phyloP scores from a whole-genome alignment of 1,284 basidiomycete genomes.

The Tylopilus sp. region DNA sequence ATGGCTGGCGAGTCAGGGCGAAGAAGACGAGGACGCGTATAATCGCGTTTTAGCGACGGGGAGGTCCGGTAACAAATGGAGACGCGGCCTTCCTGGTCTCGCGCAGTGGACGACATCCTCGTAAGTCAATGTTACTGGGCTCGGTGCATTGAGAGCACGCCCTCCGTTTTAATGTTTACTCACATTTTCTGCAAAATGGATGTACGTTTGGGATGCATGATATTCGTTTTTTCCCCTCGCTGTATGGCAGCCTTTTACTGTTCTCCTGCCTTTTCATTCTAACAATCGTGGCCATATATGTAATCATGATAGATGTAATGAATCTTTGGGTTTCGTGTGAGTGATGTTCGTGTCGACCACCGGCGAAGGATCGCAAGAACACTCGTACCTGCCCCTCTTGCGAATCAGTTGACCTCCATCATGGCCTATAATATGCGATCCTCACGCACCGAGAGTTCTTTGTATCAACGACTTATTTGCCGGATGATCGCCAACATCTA shows the following conservation, averaged over 20 bases:
- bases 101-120: conserved; percentile 29
- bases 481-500: too few relatives aligned
- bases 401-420: too few relatives aligned
- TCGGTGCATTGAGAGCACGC: conserved; percentile 1
- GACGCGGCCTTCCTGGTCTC: conserved; percentile 26
- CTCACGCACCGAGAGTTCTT: too few relatives aligned
- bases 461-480: too few relatives aligned
- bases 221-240: not conserved
- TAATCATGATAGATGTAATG: conserved; percentile 27
- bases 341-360: not conserved
- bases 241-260: conserved; percentile 4
- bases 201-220: conserved; percentile 15
- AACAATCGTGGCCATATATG: conserved; percentile 18
- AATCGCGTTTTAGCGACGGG: conserved; percentile 8
- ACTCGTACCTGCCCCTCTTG: too few relatives aligned
- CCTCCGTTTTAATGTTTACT: conserved; percentile 4
- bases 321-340: conserved; percentile 11
- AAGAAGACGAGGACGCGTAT: conserved; percentile 27
- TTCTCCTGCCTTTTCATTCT: not conserved
- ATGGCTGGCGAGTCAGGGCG: conserved; percentile 21
- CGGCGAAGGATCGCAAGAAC: not conserved
- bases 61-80: conserved; percentile 20
- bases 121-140: conserved; percentile 9
- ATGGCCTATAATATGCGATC: too few relatives aligned
- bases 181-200: conserved; percentile 8